A percentile compares a stretch with the other conserved stretches of the same genome.
These are phyloP conservation scores for Nannochloris sp. DNA, from an alignment of 139 green algal genomes.

Conservation along the genomic window DNA sequence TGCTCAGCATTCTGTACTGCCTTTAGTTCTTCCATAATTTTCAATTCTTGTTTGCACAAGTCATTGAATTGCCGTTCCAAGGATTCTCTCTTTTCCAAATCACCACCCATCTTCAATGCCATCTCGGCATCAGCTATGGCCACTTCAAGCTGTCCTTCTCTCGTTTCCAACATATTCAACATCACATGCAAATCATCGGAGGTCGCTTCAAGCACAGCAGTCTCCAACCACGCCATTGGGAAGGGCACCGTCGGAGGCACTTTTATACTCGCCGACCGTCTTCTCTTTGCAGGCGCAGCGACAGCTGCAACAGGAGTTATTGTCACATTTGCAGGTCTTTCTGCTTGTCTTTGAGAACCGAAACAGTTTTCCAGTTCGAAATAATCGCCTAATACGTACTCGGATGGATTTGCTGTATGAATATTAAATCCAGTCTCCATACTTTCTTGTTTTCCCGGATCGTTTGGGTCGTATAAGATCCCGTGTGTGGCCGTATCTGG, in stretches of 20 bases:
- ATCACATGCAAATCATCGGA: slow-evolving; percentile 1
- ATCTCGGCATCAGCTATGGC: neutral
- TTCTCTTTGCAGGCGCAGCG: neutral
- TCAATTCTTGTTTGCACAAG: slow-evolving; percentile 21
- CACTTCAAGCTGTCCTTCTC: neutral
- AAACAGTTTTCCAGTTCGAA: slow-evolving; percentile 10
- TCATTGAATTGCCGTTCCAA: slow-evolving; percentile 18
- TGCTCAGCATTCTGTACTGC: slow-evolving; percentile 1
- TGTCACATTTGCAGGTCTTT: neutral
- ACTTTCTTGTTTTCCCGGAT: slow-evolving; percentile 5
- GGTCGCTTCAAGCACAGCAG: neutral
- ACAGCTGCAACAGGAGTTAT: neutral
- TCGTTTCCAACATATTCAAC: slow-evolving; percentile 5
- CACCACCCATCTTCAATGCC: slow-evolving; percentile 3
- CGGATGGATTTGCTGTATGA: neutral
- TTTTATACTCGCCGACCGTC: neutral
- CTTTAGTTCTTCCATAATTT: slow-evolving; percentile 22
- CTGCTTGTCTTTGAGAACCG: slow-evolving; percentile 16
- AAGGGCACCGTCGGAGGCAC: neutral
- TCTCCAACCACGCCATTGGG: neutral
- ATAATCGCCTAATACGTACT: slow-evolving; percentile 29
- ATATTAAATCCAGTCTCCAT: slow-evolving; percentile 26
- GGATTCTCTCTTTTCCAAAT: slow-evolving; percentile 8
- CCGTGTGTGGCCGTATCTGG: slow-evolving; percentile 12
- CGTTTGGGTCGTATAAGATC: slow-evolving; percentile 38